A percentile compares a stretch with the other conserved stretches of the same genome.
Conservation (phyloP, 805 yeast species). For the Crinitomyces ghanaensis region DNA sequence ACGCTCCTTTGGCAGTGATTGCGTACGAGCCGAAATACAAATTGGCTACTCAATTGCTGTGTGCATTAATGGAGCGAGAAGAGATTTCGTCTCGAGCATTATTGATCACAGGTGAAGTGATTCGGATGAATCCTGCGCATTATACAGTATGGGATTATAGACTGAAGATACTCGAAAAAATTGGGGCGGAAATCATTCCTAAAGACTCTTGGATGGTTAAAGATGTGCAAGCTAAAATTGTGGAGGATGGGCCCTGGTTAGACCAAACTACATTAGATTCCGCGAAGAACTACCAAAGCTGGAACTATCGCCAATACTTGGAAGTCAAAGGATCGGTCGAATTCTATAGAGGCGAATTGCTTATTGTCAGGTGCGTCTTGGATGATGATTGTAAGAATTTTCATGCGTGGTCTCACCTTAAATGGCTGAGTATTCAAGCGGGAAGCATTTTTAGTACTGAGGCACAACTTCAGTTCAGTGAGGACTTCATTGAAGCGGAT, state of each 20-base stretch:
- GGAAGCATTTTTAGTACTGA: constrained; percentile 11
- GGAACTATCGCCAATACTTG: constrained; percentile 79
- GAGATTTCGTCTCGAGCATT: constrained; percentile 68
- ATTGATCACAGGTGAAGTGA: constrained; percentile 49
- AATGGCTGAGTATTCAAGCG: constrained; percentile 46
- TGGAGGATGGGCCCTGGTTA: constrained; percentile 64
- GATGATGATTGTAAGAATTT: constrained; percentile 79
- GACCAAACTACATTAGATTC: constrained; percentile 61
- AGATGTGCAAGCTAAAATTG: constrained; percentile 9
- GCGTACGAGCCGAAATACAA: constrained; percentile 62
- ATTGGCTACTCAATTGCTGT: constrained; percentile 45
- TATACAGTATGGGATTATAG: constrained; percentile 71
- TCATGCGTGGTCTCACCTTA: constrained; percentile 90
- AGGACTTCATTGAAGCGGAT: constrained; percentile 43
- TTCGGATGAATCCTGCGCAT: constrained; percentile 71
- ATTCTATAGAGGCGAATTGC: constrained; percentile 42
- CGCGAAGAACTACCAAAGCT: constrained; percentile 92
- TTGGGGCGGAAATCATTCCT: constrained; percentile 26
- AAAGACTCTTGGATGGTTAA: constrained; percentile 7
- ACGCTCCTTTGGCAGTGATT: constrained; percentile 27
- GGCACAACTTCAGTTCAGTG: constrained; percentile 43
- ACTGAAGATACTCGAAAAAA: constrained; percentile 18
- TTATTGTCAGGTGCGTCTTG: constrained; percentile 55
- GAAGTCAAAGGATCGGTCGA: constrained; percentile 26
- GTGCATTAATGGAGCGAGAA: constrained; percentile 44